A percentile compares a stretch with the other conserved stretches of the same genome.
Evolutionary conservation across 1,139 yeast species (phyloP).

Genomic region (Magnusiomyces suaveolens): DNA sequence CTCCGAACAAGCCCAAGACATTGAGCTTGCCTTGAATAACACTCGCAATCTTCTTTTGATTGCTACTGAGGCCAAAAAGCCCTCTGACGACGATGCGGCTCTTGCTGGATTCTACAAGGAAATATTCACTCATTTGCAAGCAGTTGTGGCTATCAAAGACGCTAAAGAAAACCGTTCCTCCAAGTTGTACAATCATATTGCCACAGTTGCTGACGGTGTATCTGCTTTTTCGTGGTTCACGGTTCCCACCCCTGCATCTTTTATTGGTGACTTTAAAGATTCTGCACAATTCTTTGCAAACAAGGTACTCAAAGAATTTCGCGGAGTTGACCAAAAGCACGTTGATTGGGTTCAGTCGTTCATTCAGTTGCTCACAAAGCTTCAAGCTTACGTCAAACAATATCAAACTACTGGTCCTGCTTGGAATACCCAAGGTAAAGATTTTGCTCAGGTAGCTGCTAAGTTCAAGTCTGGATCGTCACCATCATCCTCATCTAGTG

Average conservation of each 20-base stretch:
- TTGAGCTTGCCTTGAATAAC: slow-evolving; percentile 50
- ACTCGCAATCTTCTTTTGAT: slow-evolving; percentile 51
- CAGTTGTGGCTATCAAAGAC: slow-evolving; percentile 60
- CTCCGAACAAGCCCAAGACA: slow-evolving; percentile 14
- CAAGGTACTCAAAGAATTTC: slow-evolving; percentile 74
- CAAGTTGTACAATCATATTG: slow-evolving; percentile 57
- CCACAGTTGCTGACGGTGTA: slow-evolving; percentile 78
- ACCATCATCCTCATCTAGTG: slow-evolving; percentile 28
- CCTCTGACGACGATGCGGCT: slow-evolving; percentile 43
- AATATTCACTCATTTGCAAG: slow-evolving; percentile 50
- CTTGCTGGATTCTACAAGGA: slow-evolving; percentile 58
- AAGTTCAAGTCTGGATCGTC: slow-evolving; percentile 20
- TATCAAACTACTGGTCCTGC: slow-evolving; percentile 72
- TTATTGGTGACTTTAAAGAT: slow-evolving; percentile 76
- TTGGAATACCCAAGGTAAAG: slow-evolving; percentile 51
- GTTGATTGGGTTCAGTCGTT: slow-evolving; percentile 74
- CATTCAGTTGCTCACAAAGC: slow-evolving; percentile 52
- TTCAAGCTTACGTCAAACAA: slow-evolving; percentile 64
- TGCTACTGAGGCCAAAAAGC: slow-evolving; percentile 55
- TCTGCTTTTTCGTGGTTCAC: slow-evolving; percentile 90
- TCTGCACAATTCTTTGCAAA: slow-evolving; percentile 92
- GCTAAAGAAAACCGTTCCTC: slow-evolving; percentile 49
- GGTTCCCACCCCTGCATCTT: slow-evolving; percentile 59
- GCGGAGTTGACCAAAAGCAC: slow-evolving; percentile 55
- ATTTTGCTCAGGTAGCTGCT: slow-evolving; percentile 29